phyloP scores from a whole-genome alignment of 768 basidiomycete species.

The Phanerochaete carnosa region DNA sequence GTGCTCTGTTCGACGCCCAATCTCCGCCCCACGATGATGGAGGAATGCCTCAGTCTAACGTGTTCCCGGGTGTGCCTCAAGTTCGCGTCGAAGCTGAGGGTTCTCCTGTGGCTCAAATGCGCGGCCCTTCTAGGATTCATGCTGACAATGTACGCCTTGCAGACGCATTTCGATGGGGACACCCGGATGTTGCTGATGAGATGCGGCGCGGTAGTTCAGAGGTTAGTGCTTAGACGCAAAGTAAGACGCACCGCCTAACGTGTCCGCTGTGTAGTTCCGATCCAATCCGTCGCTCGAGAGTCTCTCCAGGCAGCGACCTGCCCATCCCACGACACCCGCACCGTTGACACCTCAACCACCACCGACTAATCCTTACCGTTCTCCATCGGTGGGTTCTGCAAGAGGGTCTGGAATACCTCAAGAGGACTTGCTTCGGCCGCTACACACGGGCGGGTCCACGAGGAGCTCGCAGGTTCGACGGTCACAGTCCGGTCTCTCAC shows the following conservation, averaged over 20 bases:
- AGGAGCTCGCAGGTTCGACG: neutral
- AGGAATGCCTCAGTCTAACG: conserved; percentile 18
- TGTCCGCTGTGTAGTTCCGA: neutral
- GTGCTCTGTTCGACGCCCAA: neutral
- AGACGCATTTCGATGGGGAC: conserved; percentile 19
- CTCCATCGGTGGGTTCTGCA: neutral
- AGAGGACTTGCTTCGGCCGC: neutral
- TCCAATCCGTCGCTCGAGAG: neutral
- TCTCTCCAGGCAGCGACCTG: neutral
- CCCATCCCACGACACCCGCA: conserved; percentile 12
- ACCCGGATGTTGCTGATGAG: conserved; percentile 17
- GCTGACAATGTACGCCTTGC: conserved; percentile 13
- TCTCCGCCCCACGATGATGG: neutral
- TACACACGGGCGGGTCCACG: neutral
- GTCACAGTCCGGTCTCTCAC: neutral
- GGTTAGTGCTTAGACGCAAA: conserved; percentile 1
- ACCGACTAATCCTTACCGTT: neutral
- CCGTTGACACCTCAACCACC: neutral
- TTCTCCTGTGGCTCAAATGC: neutral
- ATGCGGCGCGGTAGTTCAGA: conserved; percentile 17
- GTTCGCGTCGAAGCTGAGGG: neutral
- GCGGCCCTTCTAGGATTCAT: conserved; percentile 5
- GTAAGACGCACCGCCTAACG: neutral
- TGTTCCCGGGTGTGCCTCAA: conserved; percentile 14
- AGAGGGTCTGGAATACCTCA: neutral